phyloP scores from a whole-genome alignment of 1,139 yeast genomes.

The Hansenula sp. region DNA sequence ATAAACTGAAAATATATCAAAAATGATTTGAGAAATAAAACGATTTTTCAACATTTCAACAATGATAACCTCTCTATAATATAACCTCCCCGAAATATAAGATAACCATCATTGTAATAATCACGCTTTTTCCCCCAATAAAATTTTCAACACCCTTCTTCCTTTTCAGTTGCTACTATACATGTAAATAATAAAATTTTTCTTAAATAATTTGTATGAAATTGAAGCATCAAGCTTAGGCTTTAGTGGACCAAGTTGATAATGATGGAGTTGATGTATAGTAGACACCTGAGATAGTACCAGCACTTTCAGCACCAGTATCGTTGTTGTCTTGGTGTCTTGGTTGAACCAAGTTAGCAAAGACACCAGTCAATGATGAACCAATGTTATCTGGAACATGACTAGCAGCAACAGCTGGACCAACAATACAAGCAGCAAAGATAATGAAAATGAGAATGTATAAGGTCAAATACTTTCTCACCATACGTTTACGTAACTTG shows the following conservation, averaged over 20 bases:
- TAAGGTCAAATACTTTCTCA: slow-evolving; percentile 84
- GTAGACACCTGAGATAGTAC: slow-evolving; percentile 47
- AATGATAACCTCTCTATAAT: not conserved
- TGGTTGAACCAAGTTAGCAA: slow-evolving; percentile 84
- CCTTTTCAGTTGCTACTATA: not conserved
- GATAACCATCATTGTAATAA: not conserved
- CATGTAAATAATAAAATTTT: not conserved
- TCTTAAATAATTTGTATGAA: slow-evolving; percentile 1
- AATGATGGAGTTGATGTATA: slow-evolving; percentile 51
- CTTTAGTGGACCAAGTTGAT: slow-evolving; percentile 61
- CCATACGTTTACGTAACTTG: slow-evolving; percentile 97
- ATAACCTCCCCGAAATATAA: not conserved
- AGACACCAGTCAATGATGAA: slow-evolving; percentile 42
- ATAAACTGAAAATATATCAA: not conserved
- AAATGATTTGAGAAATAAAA: not conserved
- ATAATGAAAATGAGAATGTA: slow-evolving; percentile 67
- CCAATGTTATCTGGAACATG: slow-evolving; percentile 31
- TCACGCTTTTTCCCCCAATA: too few species aligned
- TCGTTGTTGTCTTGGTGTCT: slow-evolving; percentile 77
- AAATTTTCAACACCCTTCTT: not conserved
- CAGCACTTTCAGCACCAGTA: slow-evolving; percentile 60
- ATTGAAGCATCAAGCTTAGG: slow-evolving; percentile 31
- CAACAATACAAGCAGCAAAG: slow-evolving; percentile 77
- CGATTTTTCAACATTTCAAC: not conserved
- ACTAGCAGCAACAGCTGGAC: slow-evolving; percentile 80